Conservation (phyloP, 2,329 filamentous ascomycete genomes). For the Cladobotryum protrusum region DNA sequence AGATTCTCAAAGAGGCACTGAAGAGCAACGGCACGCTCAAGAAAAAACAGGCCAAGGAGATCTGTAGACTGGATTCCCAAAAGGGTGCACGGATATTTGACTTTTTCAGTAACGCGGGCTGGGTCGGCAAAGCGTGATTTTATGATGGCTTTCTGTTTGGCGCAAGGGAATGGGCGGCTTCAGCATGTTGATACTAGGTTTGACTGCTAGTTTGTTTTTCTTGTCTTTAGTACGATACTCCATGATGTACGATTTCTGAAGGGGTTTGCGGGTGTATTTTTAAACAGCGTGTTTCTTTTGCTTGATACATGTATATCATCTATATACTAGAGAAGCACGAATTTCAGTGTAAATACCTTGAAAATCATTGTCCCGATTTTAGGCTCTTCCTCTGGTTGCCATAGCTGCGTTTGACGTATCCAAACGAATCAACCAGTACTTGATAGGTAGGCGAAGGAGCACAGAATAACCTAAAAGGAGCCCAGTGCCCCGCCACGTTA, state of each 20-base stretch:
- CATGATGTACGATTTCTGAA: not conserved
- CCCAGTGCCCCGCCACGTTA: no score
- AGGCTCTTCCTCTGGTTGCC: no score
- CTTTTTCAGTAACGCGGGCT: conserved; percentile 88
- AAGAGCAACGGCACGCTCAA: conserved; percentile 83
- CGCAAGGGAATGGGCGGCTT: not conserved
- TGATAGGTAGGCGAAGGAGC: no score
- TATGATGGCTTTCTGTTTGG: not conserved
- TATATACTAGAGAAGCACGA: no score
- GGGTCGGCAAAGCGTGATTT: conserved; percentile 75
- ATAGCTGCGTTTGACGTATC: no score
- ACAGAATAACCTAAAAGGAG: no score
- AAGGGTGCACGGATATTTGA: conserved; percentile 87
- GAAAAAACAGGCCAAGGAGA: conserved; percentile 87
- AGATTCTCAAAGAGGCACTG: conserved; percentile 82
- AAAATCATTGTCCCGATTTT: no score
- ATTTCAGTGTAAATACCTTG: no score
- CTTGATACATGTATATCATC: no score
- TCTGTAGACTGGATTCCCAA: conserved; percentile 74
- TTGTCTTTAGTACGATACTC: not conserved
- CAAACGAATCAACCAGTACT: no score
- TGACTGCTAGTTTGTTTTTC: not conserved
- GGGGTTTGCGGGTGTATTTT: not conserved
- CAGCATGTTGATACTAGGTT: not conserved
- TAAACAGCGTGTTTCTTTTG: no score